Evolutionary conservation across 805 yeast genomes (phyloP), one percentile per base, ranked within the genome.

Genomic region (Yarrowia porcina): DNA sequence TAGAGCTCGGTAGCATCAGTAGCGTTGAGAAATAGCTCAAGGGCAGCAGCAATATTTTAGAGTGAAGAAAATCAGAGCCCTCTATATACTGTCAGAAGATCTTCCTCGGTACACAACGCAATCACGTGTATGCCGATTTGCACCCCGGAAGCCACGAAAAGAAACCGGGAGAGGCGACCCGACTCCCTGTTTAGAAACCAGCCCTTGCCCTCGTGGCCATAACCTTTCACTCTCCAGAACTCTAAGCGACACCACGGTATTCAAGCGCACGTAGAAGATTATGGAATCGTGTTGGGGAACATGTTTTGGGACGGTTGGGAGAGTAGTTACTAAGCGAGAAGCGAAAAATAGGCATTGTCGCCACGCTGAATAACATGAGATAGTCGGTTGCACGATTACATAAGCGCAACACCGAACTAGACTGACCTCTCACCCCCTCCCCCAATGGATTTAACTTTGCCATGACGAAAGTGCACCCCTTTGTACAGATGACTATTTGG

Each of bases 231-330:
- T 45, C 28, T 35, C 52, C 52, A 45, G 44, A 45, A 45, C 52
- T 45, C 52, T n/a, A 45, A 45, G 30, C 15, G 23, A 13, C 45
- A 45, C 52, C 52, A 45, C 36, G 35, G 49, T 25, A 38, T 39
- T n/a, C 50, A 49, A 33, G 39, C 56, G 39, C 41, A 52, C 59
- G 44, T 52, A 52, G 59, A 52, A 52, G 59, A 52, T 36, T 35
- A 17, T 52, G 59, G 59, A 52, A 52, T 52, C 30, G 59, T 25
- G 32, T 33, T 49, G 52, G 9, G 25, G 12, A 4, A 15, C 17
- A n/a, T 17, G 32, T 25, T 23, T 41, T 8, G 30, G 45, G 9
- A 30, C 7, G 13, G 18, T 15, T 2, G 25, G 17, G 11, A 23
- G 13, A 15, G 23, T 23, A 6, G 20, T 0, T 23, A 17, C 10